phyloP scores from a whole-genome alignment of 768 basidiomycete species.

The Rhodotorula toruloides region DNA sequence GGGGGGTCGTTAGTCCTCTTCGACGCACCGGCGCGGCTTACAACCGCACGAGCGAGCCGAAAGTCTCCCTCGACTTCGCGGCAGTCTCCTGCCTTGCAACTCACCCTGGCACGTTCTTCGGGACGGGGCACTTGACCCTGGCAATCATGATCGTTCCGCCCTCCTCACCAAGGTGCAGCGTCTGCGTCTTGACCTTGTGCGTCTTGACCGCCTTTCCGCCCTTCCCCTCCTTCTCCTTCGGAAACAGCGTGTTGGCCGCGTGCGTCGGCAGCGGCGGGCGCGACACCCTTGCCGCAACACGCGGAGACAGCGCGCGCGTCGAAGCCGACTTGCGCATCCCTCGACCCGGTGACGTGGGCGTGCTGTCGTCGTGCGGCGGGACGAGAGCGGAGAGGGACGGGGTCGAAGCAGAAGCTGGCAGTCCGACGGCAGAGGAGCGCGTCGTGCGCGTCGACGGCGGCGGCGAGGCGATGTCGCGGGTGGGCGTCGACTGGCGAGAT shows the following conservation, averaged over 20 bases:
- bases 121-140: constrained; percentile 36
- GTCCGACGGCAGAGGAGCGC: constrained; percentile 3
- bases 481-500: constrained; percentile 23
- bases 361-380: neutral
- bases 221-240: neutral
- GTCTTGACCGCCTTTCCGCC: neutral
- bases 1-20: too few species aligned
- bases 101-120: constrained; percentile 36
- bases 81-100: neutral
- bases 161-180: constrained; percentile 26
- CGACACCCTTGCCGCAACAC: neutral
- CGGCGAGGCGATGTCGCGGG: constrained; percentile 14
- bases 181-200: constrained; percentile 38
- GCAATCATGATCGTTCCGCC: constrained; percentile 36
- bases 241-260: constrained; percentile 28
- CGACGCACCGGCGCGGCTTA: too few species aligned
- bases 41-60: neutral
- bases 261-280: constrained; percentile 20
- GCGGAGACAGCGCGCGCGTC: constrained; percentile 26
- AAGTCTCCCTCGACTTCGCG: neutral
- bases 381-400: constrained; percentile 23
- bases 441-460: constrained; percentile 13
- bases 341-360: neutral
- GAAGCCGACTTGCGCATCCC: constrained; percentile 10
- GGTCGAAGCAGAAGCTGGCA: neutral